Evolutionary conservation across 192 early-diverging fungal genomes (phyloP).

Genomic region (Backusella parvicylindrica): DNA sequence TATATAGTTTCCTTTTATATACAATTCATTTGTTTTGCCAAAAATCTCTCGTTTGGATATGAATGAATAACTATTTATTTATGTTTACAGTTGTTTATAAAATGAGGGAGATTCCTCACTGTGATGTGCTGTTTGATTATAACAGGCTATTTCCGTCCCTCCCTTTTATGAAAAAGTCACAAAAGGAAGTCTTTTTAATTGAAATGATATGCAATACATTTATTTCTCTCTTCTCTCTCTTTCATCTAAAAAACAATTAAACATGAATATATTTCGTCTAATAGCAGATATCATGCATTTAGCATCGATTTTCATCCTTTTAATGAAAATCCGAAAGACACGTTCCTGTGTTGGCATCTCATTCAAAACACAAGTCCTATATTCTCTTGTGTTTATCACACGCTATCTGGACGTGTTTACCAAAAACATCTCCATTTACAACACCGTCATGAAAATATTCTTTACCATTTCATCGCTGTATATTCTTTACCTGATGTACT

Average conservation of each 20-base stretch:
- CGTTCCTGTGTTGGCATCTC: constrained; percentile 93
- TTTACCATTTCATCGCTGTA: constrained; percentile 86
- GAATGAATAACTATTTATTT: not conserved
- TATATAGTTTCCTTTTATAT: too few relatives aligned
- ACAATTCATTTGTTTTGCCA: too few relatives aligned
- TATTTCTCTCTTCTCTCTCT: constrained; percentile 41
- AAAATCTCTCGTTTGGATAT: too few relatives aligned
- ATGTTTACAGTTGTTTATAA: not conserved
- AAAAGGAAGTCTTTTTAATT: not conserved
- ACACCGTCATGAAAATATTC: constrained; percentile 93
- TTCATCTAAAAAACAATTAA: constrained; percentile 89
- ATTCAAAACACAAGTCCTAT: constrained; percentile 94
- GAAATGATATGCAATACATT: not conserved
- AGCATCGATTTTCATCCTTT: constrained; percentile 51
- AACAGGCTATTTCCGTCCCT: not conserved
- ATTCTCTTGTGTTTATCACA: constrained; percentile 87
- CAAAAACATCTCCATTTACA: constrained; percentile 80
- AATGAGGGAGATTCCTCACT: not conserved
- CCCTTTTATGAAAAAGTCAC: not conserved
- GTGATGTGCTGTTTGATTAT: not conserved
- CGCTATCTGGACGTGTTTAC: constrained; percentile 91
- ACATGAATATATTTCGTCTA: constrained; percentile 23
- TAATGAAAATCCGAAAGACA: constrained; percentile 88
- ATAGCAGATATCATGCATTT: constrained; percentile 16
- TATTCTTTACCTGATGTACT: constrained; percentile 88